Percentiles rank a stretch among this genome's conserved stretches.
phyloP scores from a whole-genome alignment of 2,329 filamentous ascomycete species.

The Neonectria coccinea region DNA sequence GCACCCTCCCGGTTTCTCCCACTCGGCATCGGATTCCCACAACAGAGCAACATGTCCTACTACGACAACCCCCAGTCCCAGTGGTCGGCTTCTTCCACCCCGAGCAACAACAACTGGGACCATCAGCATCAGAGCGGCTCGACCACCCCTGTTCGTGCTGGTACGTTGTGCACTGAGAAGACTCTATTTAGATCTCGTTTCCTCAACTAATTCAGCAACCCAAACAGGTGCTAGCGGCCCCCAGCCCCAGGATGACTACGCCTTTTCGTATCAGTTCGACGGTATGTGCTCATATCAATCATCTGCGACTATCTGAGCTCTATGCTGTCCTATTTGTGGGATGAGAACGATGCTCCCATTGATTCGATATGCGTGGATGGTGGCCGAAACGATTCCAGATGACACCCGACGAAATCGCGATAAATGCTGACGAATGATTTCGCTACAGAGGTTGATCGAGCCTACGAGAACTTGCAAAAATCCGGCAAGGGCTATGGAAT shows the following conservation, averaged over 20 bases:
- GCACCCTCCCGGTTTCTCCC: conserved; percentile 34
- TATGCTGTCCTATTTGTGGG: neutral
- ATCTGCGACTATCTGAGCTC: neutral
- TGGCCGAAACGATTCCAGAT: conserved; percentile 2
- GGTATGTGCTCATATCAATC: conserved; percentile 67
- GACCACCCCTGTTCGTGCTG: conserved; percentile 55
- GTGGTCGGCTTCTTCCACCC: conserved; percentile 50
- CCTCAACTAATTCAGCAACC: conserved; percentile 19
- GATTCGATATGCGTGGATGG: conserved; percentile 9
- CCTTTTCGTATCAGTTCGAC: conserved; percentile 90
- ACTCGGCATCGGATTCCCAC: conserved; percentile 28
- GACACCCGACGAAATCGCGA: neutral
- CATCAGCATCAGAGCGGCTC: conserved; percentile 52
- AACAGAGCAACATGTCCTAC: conserved; percentile 55
- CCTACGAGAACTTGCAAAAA: conserved; percentile 95
- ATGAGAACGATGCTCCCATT: neutral
- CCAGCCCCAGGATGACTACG: conserved; percentile 79
- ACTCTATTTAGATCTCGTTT: conserved; percentile 2
- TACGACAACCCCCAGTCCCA: conserved; percentile 59
- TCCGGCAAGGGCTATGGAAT: conserved; percentile 90
- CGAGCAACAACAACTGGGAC: conserved; percentile 55
- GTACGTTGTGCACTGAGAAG: conserved; percentile 41
- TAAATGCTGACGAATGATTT: conserved; percentile 43
- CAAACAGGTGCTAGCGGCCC: conserved; percentile 78
- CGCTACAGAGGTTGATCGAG: conserved; percentile 88